phyloP scores from a whole-genome alignment of 2,329 filamentous ascomycete species.

The Paraphoma sp. region DNA sequence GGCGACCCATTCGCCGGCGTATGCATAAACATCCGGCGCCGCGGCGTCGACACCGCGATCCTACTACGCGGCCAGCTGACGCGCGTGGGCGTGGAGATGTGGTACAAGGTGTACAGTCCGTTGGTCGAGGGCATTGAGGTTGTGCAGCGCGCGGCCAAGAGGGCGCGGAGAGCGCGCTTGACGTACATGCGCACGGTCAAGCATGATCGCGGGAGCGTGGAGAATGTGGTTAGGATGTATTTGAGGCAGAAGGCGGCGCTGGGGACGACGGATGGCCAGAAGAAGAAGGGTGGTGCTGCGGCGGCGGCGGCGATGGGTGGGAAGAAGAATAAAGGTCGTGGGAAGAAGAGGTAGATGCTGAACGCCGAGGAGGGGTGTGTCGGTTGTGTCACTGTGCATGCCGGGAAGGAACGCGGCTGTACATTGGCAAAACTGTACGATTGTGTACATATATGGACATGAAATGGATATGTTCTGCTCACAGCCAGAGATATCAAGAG shows the following conservation, averaged over 20 bases:
- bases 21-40: conserved; percentile 82
- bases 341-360: conserved; percentile 37
- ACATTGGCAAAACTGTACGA: conserved; percentile 7
- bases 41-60: conserved; percentile 86
- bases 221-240: conserved; percentile 47
- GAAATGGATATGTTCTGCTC: conserved; percentile 6
- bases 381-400: too few relatives aligned
- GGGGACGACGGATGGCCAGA: conserved; percentile 35
- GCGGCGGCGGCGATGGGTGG: conserved; percentile 31
- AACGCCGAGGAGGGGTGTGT: background rate
- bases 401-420: background rate
- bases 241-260: conserved; percentile 46
- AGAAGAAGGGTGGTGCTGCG: conserved; percentile 34
- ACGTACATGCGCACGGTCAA: conserved; percentile 77
- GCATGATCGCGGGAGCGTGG: conserved; percentile 48
- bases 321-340: conserved; percentile 36
- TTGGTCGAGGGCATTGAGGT: conserved; percentile 91
- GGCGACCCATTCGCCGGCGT: conserved; percentile 91
- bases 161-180: conserved; percentile 83
- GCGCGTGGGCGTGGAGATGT: conserved; percentile 92
- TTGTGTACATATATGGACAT: background rate
- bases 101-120: conserved; percentile 93
- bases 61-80: conserved; percentile 86
- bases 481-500: background rate
- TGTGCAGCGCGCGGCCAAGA: conserved; percentile 83